A percentile compares a stretch with the other conserved stretches of the same genome.
Evolutionary conservation across 2,329 filamentous ascomycete species (phyloP).

Genomic region (Blastomyces gilchristii): DNA sequence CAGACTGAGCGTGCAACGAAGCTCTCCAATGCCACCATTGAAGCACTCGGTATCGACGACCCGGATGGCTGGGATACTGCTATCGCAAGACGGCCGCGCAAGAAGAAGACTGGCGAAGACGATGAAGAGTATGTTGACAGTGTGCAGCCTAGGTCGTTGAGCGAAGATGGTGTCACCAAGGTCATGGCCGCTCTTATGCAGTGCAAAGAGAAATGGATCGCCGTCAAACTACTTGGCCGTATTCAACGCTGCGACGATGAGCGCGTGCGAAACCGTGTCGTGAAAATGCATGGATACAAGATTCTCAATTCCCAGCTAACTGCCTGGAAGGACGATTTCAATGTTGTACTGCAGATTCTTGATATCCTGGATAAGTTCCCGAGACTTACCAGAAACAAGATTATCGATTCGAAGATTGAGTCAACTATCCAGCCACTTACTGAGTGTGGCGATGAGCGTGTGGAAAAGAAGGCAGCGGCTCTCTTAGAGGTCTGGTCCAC

Average conservation of each 20-base stretch:
- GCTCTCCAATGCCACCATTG: constrained; percentile 75
- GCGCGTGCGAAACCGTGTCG: constrained; percentile 73
- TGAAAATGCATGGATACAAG: constrained; percentile 94
- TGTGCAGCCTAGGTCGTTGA: constrained; percentile 65
- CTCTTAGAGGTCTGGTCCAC: constrained; percentile 81
- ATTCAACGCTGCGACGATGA: constrained; percentile 83
- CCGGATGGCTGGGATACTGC: constrained; percentile 84
- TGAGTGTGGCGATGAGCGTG: constrained; percentile 59
- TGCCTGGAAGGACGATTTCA: constrained; percentile 79
- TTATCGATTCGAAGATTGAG: constrained; percentile 91
- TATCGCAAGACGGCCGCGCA: constrained; percentile 79
- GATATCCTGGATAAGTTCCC: constrained; percentile 83
- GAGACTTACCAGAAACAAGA: constrained; percentile 86
- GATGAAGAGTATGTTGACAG: constrained; percentile 95
- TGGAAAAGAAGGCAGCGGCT: constrained; percentile 58
- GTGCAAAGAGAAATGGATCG: constrained; percentile 99
- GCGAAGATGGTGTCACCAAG: constrained; percentile 76
- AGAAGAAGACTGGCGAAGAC: constrained; percentile 83
- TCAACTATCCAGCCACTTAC: constrained; percentile 61
- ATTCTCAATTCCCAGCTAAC: constrained; percentile 81
- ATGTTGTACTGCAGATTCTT: constrained; percentile 79
- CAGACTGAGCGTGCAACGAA: constrained; percentile 94
- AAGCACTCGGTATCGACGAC: constrained; percentile 91
- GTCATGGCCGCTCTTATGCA: constrained; percentile 96
- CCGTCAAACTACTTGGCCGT: constrained; percentile 81